Evolutionary conservation across 768 basidiomycete genomes (phyloP).

Genomic region (Brasilioporus rufonigricans): DNA sequence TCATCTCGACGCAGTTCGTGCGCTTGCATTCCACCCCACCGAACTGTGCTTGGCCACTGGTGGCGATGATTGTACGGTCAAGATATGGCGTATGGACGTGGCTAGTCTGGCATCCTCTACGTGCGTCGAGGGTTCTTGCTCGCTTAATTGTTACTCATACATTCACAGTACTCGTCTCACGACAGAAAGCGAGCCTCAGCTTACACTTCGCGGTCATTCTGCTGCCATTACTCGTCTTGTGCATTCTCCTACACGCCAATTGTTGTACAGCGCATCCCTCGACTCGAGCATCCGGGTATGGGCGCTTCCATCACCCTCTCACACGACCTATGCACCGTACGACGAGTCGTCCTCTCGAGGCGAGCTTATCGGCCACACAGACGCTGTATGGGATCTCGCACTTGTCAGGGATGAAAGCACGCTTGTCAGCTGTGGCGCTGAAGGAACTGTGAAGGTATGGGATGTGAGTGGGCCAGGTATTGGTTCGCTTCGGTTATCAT

Average conservation of each 20-base stretch:
- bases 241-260: conserved; percentile 69
- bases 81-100: conserved; percentile 91
- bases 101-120: conserved; percentile 68
- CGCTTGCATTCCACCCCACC: conserved; percentile 84
- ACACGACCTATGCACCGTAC: conserved; percentile 90
- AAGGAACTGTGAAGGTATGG: conserved; percentile 93
- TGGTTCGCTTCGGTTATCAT: conserved; percentile 63
- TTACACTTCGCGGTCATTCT: conserved; percentile 92
- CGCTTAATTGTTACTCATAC: neutral
- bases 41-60: conserved; percentile 88
- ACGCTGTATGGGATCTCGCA: conserved; percentile 95
- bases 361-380: conserved; percentile 88
- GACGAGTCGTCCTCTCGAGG: conserved; percentile 76
- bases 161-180: conserved; percentile 57
- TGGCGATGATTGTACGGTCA: conserved; percentile 93
- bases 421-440: conserved; percentile 87
- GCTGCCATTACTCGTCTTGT: conserved; percentile 85
- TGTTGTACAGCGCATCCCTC: conserved; percentile 88
- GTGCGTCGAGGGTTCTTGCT: conserved; percentile 47
- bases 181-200: conserved; percentile 89
- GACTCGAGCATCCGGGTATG: conserved; percentile 94
- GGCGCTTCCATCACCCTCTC: conserved; percentile 71
- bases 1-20: conserved; percentile 91
- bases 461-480: conserved; percentile 72
- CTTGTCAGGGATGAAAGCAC: conserved; percentile 80